Conservation (phyloP, 192 early-diverging fungal species). For the Mortierella hygrophila region DNA sequence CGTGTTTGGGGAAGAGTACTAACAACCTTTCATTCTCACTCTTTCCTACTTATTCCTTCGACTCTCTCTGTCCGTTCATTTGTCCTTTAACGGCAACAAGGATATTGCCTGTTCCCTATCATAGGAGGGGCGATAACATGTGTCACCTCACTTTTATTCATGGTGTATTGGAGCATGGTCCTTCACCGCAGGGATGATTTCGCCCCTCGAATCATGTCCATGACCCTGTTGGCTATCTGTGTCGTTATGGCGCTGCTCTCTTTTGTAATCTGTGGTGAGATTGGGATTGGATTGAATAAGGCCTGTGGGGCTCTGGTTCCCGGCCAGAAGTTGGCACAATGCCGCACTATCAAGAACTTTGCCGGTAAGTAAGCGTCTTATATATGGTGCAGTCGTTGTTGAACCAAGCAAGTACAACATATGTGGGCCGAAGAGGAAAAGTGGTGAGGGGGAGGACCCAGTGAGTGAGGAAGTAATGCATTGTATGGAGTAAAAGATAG, state of each 20-base stretch:
- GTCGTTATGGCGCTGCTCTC: conserved; percentile 20
- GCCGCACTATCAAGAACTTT: conserved; percentile 23
- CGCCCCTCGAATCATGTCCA: conserved; percentile 12
- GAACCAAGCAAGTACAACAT: no score
- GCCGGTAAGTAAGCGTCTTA: conserved; percentile 15
- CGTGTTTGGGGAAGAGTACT: background rate
- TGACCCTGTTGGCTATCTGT: background rate
- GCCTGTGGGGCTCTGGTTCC: conserved; percentile 21
- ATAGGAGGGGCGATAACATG: conserved; percentile 19
- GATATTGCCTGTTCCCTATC: conserved; percentile 48
- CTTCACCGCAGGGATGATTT: conserved; percentile 20
- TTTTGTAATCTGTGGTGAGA: conserved; percentile 46
- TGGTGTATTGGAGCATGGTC: conserved; percentile 17
- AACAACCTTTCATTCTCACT: background rate
- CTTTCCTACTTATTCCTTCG: background rate
- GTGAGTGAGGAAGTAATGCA: background rate
- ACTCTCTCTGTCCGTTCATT: background rate
- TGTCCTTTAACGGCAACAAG: background rate
- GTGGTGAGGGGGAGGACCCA: background rate
- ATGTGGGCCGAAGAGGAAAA: background rate
- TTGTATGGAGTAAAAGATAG: background rate
- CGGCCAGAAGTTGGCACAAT: background rate
- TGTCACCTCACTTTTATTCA: conserved; percentile 11
- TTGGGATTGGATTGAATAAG: conserved; percentile 41
- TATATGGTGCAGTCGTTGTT: no score